These are phyloP conservation scores for Primulina eburnea DNA, from an alignment of 257 asterid genomes.

Conservation along the genomic window DNA sequence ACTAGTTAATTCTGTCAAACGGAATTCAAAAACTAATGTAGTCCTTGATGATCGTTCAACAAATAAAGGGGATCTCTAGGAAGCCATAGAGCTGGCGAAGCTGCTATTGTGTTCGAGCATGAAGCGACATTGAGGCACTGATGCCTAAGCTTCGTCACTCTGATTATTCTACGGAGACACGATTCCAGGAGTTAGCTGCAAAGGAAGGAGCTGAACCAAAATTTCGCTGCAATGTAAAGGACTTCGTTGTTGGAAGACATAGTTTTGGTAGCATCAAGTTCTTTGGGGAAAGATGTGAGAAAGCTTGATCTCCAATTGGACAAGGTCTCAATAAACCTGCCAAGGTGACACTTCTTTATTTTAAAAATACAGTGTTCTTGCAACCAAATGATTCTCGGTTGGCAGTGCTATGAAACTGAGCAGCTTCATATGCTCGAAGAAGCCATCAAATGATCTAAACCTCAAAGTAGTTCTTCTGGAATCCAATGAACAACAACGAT, in stretches of 20 bases:
- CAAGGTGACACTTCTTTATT: constrained; percentile 60
- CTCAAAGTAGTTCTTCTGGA: no score
- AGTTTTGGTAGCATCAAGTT: constrained; percentile 80
- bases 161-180: constrained; percentile 81
- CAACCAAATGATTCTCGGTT: constrained; percentile 89
- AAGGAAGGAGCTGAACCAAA: constrained; percentile 78
- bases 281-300: constrained; percentile 69
- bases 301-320: constrained; percentile 37
- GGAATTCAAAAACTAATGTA: constrained; percentile 54
- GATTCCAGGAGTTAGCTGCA: constrained; percentile 86
- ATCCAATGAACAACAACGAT: no score
- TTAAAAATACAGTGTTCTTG: constrained; percentile 81
- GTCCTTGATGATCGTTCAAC: constrained; percentile 34
- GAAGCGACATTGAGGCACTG: constrained; percentile 91
- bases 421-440: constrained; percentile 86
- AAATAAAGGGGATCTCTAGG: constrained; percentile 59
- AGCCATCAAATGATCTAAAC: constrained; percentile 80
- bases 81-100: constrained; percentile 94
- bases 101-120: constrained; percentile 87
- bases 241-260: constrained; percentile 70
- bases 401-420: constrained; percentile 83
- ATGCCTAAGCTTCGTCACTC: constrained; percentile 96
- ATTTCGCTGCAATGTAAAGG: constrained; percentile 61
- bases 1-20: constrained; percentile 35
- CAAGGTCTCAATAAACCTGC: no score